Base-by-base conservation (phyloP, 192 early-diverging fungal genomes). In the Backusella mclennaniae region DNA sequence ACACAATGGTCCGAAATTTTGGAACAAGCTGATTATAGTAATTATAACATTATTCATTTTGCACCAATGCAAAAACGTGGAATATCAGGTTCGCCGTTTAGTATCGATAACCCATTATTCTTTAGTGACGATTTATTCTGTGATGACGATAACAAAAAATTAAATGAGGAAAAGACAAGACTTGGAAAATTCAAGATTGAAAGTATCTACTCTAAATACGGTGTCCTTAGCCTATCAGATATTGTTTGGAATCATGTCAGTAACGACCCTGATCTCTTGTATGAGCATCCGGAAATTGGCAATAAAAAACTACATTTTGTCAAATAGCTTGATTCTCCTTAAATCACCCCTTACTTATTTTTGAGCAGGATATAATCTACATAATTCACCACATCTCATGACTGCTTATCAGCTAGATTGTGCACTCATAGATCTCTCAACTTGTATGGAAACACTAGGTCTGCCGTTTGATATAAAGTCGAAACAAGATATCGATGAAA, bases 181-280 rank as follows among this genome's bases (percentile, higher is more conserved):
- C 84, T 90, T 52, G 75, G 97, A 44, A 79, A 89, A 36, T 75
- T 80, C 0, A 77, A 79, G 33, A 67, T 97, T 33, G 69, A 78
- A 35, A 76, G 74, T 23, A 91, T 96, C 73, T 83, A 89, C 69
- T 79, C 88, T 9, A 86, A 89, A 49, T 89, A 90, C 81, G 89
- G 88, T 0, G 86, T 97, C 68, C 83, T 99, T 46, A 90, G 89
- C 44, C 83, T 94, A 41, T 96, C 96, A 8, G 98, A 99, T 84
- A 89, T 99, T 77, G 98, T 99, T 4, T 99, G 96, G 96, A 99
- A 98, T 85, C 98, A 99, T 84, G 98, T 96, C 17, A 93, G 96
- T 31, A 91, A 90, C 82, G 93, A 96, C 79, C 94, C 95, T 31
- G 84, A 81, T 17, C 98, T 96, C 93, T 89, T 99, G 39, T 83